Base-by-base conservation (phyloP, 1,284 basidiomycete genomes). In the Cutaneotrichosporon mucoides region DNA sequence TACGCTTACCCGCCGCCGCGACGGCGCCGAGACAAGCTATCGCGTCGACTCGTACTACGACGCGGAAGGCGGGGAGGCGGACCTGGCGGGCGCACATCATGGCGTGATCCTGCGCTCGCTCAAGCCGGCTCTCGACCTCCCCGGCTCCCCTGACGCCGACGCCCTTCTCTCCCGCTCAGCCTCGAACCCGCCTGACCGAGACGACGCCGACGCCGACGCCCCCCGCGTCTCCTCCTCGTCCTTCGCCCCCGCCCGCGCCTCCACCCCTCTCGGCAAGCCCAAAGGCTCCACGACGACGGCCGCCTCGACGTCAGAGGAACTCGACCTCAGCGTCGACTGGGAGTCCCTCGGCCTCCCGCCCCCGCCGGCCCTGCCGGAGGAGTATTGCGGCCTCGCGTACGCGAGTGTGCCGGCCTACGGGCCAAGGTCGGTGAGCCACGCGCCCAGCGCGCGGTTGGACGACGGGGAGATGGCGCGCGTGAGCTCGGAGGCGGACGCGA, bases 281-380 rank as follows among this genome's bases (percentile, higher is more conserved):
- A 43, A 42, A 10, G 40, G 40, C 12, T n/a, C 51, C 12, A 40
- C 44, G 45, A 54, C 46, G 24, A 42, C 47, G 33, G 40, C n/a
- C 24, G n/a, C 40, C 5, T 34, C 51, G 11, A 16, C 11, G 53
- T 46, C 38, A 24, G 24, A 24, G 24, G 56, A 41, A 5, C 37
- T 37, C 35, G 56, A 48, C 40, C 41, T 52, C 7, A 51, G 49
- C 13, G 24, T 53, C 35, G 43, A 51, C 37, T 51, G 56, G 49
- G 56, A 53, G 10, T 34, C 12, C n/a, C 5, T 53, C 13, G 34
- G 41, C 43, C 49, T 45, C 6, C 42, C 56, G 11, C 41, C 49
- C 35, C n/a, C 45, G 8, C 56, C 49, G 42, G 41, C 44, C 13
- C 50, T 51, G 11, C 44, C 50, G 12, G 24, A 37, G 24, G 7